Evolutionary conservation across 202 grass and related monocot species (phyloP).

Genomic region (Eragrostis tef): DNA sequence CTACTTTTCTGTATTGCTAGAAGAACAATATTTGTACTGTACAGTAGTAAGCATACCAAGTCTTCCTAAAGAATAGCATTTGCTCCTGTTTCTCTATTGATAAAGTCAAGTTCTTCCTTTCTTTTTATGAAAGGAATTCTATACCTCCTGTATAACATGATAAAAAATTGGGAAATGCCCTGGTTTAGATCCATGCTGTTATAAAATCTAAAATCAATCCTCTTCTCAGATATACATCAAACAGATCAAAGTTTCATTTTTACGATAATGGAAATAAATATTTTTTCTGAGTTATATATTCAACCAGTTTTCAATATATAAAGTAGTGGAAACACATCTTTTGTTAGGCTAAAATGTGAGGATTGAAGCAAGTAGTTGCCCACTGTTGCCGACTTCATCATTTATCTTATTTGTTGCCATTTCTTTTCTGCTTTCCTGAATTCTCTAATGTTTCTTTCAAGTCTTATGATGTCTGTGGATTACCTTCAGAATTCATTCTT

Average conservation of each 20-base stretch:
- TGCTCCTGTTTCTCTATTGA: background rate
- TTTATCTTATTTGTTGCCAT: constrained; percentile 7
- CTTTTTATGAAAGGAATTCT: background rate
- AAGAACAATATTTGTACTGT: background rate
- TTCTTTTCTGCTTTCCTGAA: constrained; percentile 9
- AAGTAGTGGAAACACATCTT: background rate
- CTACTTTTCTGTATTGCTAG: background rate
- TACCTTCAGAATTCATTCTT: constrained; percentile 41
- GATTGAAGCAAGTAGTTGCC: background rate
- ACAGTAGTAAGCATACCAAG: background rate
- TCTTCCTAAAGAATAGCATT: background rate
- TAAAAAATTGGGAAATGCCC: background rate
- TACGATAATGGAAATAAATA: background rate
- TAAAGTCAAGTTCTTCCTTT: background rate
- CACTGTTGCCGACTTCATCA: background rate
- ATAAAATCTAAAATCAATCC: background rate
- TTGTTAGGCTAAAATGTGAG: constrained; percentile 5
- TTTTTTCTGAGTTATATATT: constrained; percentile 7
- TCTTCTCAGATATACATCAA: background rate
- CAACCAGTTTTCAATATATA: background rate
- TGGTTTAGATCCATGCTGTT: background rate
- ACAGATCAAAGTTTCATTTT: background rate
- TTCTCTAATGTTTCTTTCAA: constrained; percentile 20
- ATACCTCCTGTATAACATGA: background rate
- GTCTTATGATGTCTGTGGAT: constrained; percentile 15